Evolutionary conservation across 805 yeast species (phyloP).

Genomic region (Teunomyces lycoperdinae): DNA sequence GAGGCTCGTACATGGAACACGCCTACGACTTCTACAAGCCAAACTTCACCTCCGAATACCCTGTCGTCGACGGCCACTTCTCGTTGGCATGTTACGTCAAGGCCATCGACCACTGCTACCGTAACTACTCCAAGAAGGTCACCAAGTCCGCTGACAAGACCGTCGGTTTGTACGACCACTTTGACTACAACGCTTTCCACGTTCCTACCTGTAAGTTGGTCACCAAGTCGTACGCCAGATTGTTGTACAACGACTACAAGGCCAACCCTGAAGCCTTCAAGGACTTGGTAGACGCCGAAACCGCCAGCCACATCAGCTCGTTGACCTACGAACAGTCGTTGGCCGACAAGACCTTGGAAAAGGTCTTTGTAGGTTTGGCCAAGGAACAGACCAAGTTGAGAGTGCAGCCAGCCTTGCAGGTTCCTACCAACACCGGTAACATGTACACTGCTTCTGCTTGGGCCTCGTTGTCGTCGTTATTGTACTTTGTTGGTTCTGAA

Average conservation of each 20-base stretch:
- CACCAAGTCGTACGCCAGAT: slow-evolving; percentile 86
- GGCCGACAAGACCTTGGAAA: slow-evolving; percentile 78
- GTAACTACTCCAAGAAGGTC: slow-evolving; percentile 71
- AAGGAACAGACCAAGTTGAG: slow-evolving; percentile 65
- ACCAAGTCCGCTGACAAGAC: slow-evolving; percentile 45
- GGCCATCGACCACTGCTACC: slow-evolving; percentile 87
- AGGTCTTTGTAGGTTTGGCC: slow-evolving; percentile 74
- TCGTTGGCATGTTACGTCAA: slow-evolving; percentile 91
- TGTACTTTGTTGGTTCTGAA: slow-evolving; percentile 72
- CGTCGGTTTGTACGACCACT: slow-evolving; percentile 64
- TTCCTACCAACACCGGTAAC: slow-evolving; percentile 97
- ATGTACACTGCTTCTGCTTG: slow-evolving; percentile 95
- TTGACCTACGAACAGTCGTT: slow-evolving; percentile 75
- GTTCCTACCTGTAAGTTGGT: slow-evolving; percentile 98
- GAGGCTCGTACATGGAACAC: slow-evolving; percentile 94
- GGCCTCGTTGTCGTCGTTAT: slow-evolving; percentile 79
- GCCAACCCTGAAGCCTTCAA: slow-evolving; percentile 61
- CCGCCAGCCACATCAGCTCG: slow-evolving; percentile 50
- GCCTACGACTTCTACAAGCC: slow-evolving; percentile 99
- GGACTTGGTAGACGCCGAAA: slow-evolving; percentile 41
- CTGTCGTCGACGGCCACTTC: slow-evolving; percentile 96
- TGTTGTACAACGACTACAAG: slow-evolving; percentile 83
- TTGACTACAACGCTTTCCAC: slow-evolving; percentile 95
- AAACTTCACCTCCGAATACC: slow-evolving; percentile 93
- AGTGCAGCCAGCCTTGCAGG: slow-evolving; percentile 75